A percentile compares a stretch with the other conserved stretches of the same genome.
phyloP scores from a whole-genome alignment of 768 basidiomycete species.

The Boletus eberwhitei region DNA sequence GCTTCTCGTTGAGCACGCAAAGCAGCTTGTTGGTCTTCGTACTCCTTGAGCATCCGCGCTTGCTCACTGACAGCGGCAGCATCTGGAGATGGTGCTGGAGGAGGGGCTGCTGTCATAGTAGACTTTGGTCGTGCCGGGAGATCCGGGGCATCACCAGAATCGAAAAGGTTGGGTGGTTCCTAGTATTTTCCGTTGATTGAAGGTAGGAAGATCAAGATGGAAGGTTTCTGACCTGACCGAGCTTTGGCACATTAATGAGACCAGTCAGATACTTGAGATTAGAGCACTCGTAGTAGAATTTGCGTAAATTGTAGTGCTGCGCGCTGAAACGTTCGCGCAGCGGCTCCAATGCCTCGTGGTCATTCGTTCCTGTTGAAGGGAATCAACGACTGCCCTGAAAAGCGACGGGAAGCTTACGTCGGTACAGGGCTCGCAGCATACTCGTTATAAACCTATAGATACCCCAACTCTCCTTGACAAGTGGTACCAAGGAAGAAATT shows the following conservation, averaged over 20 bases:
- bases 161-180: conserved; percentile 95
- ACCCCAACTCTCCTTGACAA: conserved; percentile 99
- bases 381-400: conserved; percentile 1
- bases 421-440: conserved; percentile 96
- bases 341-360: conserved; percentile 85
- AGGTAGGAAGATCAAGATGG: not conserved
- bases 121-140: conserved; percentile 79
- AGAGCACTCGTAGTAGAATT: conserved; percentile 99
- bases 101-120: conserved; percentile 52
- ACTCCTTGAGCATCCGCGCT: conserved; percentile 90
- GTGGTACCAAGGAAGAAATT: conserved; percentile 91
- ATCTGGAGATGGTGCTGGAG: conserved; percentile 71
- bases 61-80: conserved; percentile 81
- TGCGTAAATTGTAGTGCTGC: conserved; percentile 90
- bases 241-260: conserved; percentile 96
- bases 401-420: conserved; percentile 53
- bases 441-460: conserved; percentile 99
- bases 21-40: conserved; percentile 92
- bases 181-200: conserved; percentile 29
- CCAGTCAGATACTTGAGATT: conserved; percentile 98
- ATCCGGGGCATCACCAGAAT: conserved; percentile 79
- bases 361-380: conserved; percentile 71
- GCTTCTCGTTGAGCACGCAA: conserved; percentile 76
- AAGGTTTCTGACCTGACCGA: conserved; percentile 64
- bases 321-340: conserved; percentile 82